Percentiles rank a stretch among this genome's conserved stretches.
These are phyloP conservation scores for Monascus ruber DNA, from an alignment of 2,329 filamentous ascomycete species.

Conservation along the genomic window DNA sequence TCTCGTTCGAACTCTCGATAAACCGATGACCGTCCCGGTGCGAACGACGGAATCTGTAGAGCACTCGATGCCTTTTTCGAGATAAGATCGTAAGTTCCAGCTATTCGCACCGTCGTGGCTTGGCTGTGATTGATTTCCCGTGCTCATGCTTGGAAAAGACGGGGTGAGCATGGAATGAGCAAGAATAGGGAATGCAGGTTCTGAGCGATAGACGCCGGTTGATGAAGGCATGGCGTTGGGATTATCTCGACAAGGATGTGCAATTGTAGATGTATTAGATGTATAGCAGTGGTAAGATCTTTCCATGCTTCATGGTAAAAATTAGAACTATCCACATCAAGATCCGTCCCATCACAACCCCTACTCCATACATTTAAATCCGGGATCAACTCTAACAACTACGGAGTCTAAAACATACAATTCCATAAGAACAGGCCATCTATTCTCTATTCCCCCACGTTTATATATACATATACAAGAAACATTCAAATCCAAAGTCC, in stretches of 20 bases:
- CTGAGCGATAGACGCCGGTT: conserved; percentile 13
- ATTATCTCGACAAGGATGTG: background rate
- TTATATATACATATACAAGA: background rate
- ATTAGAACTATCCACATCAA: too few species aligned
- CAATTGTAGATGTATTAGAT: too few species aligned
- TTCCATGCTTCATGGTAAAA: too few species aligned
- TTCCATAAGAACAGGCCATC: background rate
- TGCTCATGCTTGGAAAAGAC: background rate
- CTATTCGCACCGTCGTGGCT: background rate
- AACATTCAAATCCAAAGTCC: background rate
- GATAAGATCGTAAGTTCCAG: conserved; percentile 18
- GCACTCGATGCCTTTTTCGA: conserved; percentile 10
- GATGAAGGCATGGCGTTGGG: conserved; percentile 7
- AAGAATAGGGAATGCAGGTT: conserved; percentile 20
- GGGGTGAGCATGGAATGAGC: conserved; percentile 18
- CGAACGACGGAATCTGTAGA: conserved; percentile 11
- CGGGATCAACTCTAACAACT: too few species aligned
- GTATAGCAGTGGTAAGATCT: too few species aligned
- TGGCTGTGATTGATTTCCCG: background rate
- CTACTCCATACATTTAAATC: too few species aligned
- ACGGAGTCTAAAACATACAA: conserved; percentile 26
- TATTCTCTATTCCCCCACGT: background rate
- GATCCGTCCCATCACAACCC: too few species aligned
- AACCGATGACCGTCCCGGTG: conserved; percentile 19
- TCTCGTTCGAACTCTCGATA: conserved; percentile 17